phyloP scores from a whole-genome alignment of 2,329 filamentous ascomycete species.

The Aaosphaeria pasadenensis region DNA sequence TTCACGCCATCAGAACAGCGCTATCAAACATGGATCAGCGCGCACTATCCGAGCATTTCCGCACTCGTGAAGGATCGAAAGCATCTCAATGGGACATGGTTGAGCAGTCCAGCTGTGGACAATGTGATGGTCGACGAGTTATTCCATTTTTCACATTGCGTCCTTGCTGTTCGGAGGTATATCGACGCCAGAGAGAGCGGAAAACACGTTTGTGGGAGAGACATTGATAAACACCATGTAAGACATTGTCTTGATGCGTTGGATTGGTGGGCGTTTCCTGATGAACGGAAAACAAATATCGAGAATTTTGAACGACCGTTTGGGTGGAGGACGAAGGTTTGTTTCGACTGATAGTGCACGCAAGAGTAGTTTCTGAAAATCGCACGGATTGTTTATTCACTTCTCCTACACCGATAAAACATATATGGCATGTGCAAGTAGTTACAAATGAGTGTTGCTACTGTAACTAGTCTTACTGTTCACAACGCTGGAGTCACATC shows the following conservation, averaged over 20 bases:
- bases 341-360: not conserved
- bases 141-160: conserved; percentile 13
- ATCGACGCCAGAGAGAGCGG: conserved; percentile 6
- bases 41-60: conserved; percentile 6
- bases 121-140: conserved; percentile 6
- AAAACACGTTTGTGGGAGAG: conserved; percentile 8
- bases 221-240: conserved; percentile 10
- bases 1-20: conserved; percentile 4
- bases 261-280: conserved; percentile 13
- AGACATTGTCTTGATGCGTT: conserved; percentile 9
- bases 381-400: too few relatives aligned
- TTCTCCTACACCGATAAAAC: too few relatives aligned
- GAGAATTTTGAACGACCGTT: not conserved
- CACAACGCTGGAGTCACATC: too few relatives aligned
- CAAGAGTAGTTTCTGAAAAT: too few relatives aligned
- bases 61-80: conserved; percentile 1
- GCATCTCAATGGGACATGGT: conserved; percentile 9
- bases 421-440: too few relatives aligned
- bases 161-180: conserved; percentile 7
- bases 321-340: not conserved
- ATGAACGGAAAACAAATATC: not conserved
- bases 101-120: conserved; percentile 4
- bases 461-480: too few relatives aligned
- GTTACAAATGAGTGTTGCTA: too few relatives aligned
- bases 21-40: conserved; percentile 9